phyloP scores from a whole-genome alignment of 2,329 filamentous ascomycete species.

The Conoideocrella luteorostrata region DNA sequence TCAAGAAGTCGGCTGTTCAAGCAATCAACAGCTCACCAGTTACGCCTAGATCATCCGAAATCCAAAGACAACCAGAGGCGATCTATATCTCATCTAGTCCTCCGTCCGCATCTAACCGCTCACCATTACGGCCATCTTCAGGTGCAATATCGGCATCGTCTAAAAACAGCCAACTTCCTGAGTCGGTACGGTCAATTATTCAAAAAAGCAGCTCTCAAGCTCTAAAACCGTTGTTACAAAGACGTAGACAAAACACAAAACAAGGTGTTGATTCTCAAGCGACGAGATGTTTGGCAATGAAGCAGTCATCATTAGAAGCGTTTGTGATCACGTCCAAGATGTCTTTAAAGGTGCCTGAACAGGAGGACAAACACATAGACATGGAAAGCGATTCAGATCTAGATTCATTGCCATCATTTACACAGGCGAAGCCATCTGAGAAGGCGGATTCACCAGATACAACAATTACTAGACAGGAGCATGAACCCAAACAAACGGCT shows the following conservation, averaged over 20 bases:
- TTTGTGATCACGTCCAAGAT: constrained; percentile 14
- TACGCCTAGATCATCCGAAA: constrained; percentile 29
- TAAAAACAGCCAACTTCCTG: constrained; percentile 15
- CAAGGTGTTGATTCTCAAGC: not conserved
- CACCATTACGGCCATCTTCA: constrained; percentile 18
- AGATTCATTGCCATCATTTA: constrained; percentile 4
- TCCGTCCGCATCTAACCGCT: constrained; percentile 23
- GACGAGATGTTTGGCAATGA: constrained; percentile 13
- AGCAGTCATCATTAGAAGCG: constrained; percentile 27
- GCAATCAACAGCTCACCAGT: constrained; percentile 37
- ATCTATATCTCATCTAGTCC: constrained; percentile 39
- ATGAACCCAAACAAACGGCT: not conserved
- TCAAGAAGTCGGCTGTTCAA: constrained; percentile 25
- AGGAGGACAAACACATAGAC: not conserved
- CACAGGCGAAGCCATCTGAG: not conserved
- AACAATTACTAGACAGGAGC: constrained; percentile 5
- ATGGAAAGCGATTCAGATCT: constrained; percentile 14
- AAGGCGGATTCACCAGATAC: not conserved
- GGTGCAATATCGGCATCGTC: constrained; percentile 7
- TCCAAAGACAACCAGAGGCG: constrained; percentile 23
- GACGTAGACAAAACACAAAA: not conserved
- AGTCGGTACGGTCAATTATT: constrained; percentile 19
- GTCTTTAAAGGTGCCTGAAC: not conserved
- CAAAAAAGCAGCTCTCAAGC: constrained; percentile 14
- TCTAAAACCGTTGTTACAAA: constrained; percentile 11